Percentiles rank a stretch among this genome's conserved stretches.
Conservation (phyloP, 2,329 filamentous ascomycete species). For the Fusarium hostae region DNA sequence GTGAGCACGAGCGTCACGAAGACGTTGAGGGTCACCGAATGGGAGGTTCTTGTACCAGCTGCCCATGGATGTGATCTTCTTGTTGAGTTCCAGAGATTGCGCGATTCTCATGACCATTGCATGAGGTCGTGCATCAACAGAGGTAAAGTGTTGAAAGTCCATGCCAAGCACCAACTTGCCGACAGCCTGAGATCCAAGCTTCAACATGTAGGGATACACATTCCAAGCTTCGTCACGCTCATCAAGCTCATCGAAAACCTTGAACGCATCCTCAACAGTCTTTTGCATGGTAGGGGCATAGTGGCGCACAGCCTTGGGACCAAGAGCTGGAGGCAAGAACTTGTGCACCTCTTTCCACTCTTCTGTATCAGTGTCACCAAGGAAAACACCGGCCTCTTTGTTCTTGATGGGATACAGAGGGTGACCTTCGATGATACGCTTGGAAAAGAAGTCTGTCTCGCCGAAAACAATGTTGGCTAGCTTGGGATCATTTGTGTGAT, state of each 20-base stretch:
- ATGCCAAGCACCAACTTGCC: slow-evolving; percentile 57
- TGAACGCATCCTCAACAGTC: slow-evolving; percentile 62
- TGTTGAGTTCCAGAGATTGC: slow-evolving; percentile 64
- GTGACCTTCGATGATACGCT: slow-evolving; percentile 62
- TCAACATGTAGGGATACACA: slow-evolving; percentile 62
- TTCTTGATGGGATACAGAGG: slow-evolving; percentile 58
- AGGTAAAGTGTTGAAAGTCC: slow-evolving; percentile 58
- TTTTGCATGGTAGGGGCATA: slow-evolving; percentile 69
- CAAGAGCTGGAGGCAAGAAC: slow-evolving; percentile 68
- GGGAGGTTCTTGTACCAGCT: slow-evolving; percentile 67
- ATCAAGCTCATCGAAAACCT: slow-evolving; percentile 63
- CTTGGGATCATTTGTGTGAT: slow-evolving; percentile 62
- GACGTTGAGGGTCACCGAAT: slow-evolving; percentile 64
- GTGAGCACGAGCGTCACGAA: slow-evolving; percentile 50
- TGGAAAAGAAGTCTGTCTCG: slow-evolving; percentile 65
- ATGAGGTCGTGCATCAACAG: slow-evolving; percentile 59
- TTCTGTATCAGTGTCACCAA: slow-evolving; percentile 62
- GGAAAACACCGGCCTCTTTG: slow-evolving; percentile 56
- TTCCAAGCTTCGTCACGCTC: slow-evolving; percentile 59
- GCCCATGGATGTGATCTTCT: slow-evolving; percentile 65
- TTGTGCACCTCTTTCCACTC: slow-evolving; percentile 67
- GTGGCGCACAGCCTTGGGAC: slow-evolving; percentile 69
- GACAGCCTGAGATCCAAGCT: slow-evolving; percentile 59
- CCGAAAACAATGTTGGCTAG: slow-evolving; percentile 58
- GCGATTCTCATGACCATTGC: slow-evolving; percentile 64